phyloP scores from a whole-genome alignment of 2,329 filamentous ascomycete species.

The Colletotrichum spaethianum region DNA sequence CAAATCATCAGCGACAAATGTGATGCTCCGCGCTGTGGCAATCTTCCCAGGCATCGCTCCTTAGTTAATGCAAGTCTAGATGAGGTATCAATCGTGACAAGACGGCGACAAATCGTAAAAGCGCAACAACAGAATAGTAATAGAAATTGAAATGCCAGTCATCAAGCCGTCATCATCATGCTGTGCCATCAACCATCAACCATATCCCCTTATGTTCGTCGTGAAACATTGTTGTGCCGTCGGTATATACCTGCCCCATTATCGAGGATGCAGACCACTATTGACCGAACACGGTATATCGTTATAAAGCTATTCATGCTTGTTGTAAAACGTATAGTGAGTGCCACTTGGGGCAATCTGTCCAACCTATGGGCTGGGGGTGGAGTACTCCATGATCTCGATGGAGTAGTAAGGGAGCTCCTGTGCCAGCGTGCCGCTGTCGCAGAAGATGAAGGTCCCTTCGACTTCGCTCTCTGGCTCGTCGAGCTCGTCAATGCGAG shows the following conservation, averaged over 20 bases:
- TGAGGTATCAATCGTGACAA: conserved; percentile 9
- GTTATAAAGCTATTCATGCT: not conserved
- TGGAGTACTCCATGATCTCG: conserved; percentile 62
- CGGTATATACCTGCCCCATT: not conserved
- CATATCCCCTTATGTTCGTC: conserved; percentile 9
- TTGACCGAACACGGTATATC: conserved; percentile 14
- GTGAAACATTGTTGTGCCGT: conserved; percentile 7
- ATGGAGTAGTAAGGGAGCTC: conserved; percentile 66
- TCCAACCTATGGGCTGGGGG: conserved; percentile 28
- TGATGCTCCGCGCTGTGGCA: conserved; percentile 19
- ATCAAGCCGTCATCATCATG: conserved; percentile 16
- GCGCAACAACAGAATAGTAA: not conserved
- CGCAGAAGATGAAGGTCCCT: conserved; percentile 44
- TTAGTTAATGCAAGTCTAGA: conserved; percentile 2
- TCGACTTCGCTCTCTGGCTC: conserved; percentile 63
- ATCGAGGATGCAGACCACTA: conserved; percentile 4
- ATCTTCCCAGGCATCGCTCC: not conserved
- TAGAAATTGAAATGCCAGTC: not conserved
- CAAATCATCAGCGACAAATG: not conserved
- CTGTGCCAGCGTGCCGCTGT: conserved; percentile 56
- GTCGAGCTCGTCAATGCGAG: conserved; percentile 67
- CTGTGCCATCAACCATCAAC: not conserved
- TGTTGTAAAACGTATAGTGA: conserved; percentile 21
- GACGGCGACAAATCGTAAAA: not conserved
- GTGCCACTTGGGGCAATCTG: not conserved